Evolutionary conservation across 2,329 filamentous ascomycete species (phyloP), one percentile per base, ranked within the genome.

Genomic region (Stemphylium vesicarium): DNA sequence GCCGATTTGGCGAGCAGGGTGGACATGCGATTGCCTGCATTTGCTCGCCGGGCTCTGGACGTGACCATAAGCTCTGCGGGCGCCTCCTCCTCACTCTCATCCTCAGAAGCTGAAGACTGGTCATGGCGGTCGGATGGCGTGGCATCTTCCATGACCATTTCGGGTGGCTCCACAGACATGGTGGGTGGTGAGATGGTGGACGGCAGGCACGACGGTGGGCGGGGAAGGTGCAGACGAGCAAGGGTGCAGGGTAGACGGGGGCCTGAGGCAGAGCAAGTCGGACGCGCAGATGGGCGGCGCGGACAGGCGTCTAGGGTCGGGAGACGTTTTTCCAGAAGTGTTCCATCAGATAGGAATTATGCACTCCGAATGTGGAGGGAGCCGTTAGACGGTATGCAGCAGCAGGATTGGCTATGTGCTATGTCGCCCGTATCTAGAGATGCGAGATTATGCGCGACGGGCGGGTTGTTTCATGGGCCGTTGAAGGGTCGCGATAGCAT

Each of bases 11-110:
- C 69, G 37, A 73, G 68, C 62, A 75, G 72, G 50, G 69, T 77
- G 51, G 68, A 69, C 75, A 76, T 78, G 65, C 73, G 73, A 45
- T 75, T 77, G 61, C 75, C 75, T 7, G 75, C 75, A 62, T 78
- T 78, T 54, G 73, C 61, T 59, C 75, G 70, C 32, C 74, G 59
- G 20, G 69, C 64, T 48, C 75, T 70, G 53, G 74, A 69, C 41
- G 70, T 70, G 47, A 76, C 75, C 74, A 77, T 75, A 55, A 75
- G 66, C 46, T 73, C 70, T 39, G 60, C 57, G 7, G 71, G 68
- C 36, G 65, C 56, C 31, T 72, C 69, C n/a, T 61, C 32, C 20
- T 72, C 73, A 50, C 65, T 68, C 20, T 70, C 69, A 33, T 62
- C 58, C 12, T 63, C 66, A 16, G 64, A 65, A 12, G 59, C 58